These are phyloP conservation scores for Pelargonium citronellum DNA, from an alignment of 441 rosid species.

Conservation along the genomic window DNA sequence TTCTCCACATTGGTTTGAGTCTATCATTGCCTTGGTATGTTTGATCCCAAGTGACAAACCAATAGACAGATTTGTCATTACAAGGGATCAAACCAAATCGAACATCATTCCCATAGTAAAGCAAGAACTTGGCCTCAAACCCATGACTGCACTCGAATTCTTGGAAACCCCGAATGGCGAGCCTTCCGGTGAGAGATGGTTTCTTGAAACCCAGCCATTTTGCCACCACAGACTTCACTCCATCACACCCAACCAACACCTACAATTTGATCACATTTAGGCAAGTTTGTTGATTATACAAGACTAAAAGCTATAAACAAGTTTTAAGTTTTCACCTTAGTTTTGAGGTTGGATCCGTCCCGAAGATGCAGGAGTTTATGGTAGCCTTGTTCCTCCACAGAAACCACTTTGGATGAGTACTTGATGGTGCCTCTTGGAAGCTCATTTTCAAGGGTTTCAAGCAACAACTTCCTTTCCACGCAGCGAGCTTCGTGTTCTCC, in stretches of 20 bases:
- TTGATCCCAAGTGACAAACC: slow-evolving; percentile 45
- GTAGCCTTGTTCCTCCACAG: slow-evolving; percentile 45
- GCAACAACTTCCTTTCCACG: slow-evolving; percentile 42
- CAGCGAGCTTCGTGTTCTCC: slow-evolving; percentile 46
- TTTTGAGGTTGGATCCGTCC: slow-evolving; percentile 53
- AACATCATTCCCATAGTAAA: slow-evolving; percentile 45
- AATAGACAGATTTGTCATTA: slow-evolving; percentile 44
- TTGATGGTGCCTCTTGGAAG: slow-evolving; percentile 55
- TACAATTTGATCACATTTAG: neutral
- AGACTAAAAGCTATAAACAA: too few species aligned
- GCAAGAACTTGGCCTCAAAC: slow-evolving; percentile 32
- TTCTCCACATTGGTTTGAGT: too few species aligned
- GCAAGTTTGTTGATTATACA: too few species aligned
- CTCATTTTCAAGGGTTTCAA: slow-evolving; percentile 52
- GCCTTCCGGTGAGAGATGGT: slow-evolving; percentile 35
- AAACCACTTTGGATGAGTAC: slow-evolving; percentile 63
- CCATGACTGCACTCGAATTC: slow-evolving; percentile 41
- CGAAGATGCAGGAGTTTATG: slow-evolving; percentile 51
- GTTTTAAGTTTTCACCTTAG: slow-evolving; percentile 38
- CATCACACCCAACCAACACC: slow-evolving; percentile 73
- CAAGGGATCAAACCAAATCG: slow-evolving; percentile 56
- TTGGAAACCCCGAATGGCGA: slow-evolving; percentile 44
- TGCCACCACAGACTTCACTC: slow-evolving; percentile 61
- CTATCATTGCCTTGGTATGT: too few species aligned
- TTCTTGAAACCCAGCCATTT: slow-evolving; percentile 60